These are phyloP conservation scores for Colletotrichum brevisporum DNA, from an alignment of 2,329 filamentous ascomycete species.

Conservation along the genomic window DNA sequence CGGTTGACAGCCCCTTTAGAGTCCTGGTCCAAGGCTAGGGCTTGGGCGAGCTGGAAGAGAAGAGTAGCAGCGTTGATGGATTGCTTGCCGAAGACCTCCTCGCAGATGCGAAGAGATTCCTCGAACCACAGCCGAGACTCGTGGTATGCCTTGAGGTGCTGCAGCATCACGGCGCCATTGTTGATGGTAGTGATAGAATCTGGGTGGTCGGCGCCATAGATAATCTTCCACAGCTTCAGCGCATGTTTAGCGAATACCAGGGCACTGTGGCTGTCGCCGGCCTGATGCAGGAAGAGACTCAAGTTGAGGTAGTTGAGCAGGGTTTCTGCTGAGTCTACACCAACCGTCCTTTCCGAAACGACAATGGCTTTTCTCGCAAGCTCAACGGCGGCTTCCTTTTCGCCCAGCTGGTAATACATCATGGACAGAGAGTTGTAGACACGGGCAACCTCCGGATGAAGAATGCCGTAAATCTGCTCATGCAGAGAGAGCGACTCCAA, in stretches of 20 bases:
- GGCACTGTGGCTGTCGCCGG: slow-evolving; percentile 90
- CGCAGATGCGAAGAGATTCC: slow-evolving; percentile 88
- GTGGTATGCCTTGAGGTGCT: slow-evolving; percentile 93
- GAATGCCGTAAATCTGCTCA: slow-evolving; percentile 98
- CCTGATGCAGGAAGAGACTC: slow-evolving; percentile 92
- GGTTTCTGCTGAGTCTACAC: slow-evolving; percentile 93
- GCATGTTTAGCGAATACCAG: slow-evolving; percentile 92
- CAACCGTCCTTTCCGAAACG: slow-evolving; percentile 93
- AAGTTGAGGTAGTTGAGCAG: slow-evolving; percentile 97
- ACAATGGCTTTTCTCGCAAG: slow-evolving; percentile 97
- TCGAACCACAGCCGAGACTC: slow-evolving; percentile 98
- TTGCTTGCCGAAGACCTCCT: slow-evolving; percentile 88
- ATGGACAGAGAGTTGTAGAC: slow-evolving; percentile 96
- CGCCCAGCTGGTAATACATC: slow-evolving; percentile 97
- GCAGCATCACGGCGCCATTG: slow-evolving; percentile 98
- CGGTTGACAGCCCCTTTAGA: slow-evolving; percentile 90
- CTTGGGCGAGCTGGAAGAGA: slow-evolving; percentile 96
- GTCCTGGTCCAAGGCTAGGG: slow-evolving; percentile 94
- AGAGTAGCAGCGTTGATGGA: slow-evolving; percentile 95
- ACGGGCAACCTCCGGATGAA: slow-evolving; percentile 95
- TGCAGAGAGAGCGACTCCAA: slow-evolving; percentile 96
- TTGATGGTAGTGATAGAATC: slow-evolving; percentile 99
- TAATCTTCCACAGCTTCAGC: slow-evolving; percentile 95
- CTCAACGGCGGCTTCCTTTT: slow-evolving; percentile 96
- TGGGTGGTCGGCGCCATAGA: slow-evolving; percentile 93